Percentiles rank a stretch among this genome's conserved stretches.
These are phyloP conservation scores for Rubroshorea leprosula DNA, from an alignment of 345 rosid species.

Conservation along the genomic window DNA sequence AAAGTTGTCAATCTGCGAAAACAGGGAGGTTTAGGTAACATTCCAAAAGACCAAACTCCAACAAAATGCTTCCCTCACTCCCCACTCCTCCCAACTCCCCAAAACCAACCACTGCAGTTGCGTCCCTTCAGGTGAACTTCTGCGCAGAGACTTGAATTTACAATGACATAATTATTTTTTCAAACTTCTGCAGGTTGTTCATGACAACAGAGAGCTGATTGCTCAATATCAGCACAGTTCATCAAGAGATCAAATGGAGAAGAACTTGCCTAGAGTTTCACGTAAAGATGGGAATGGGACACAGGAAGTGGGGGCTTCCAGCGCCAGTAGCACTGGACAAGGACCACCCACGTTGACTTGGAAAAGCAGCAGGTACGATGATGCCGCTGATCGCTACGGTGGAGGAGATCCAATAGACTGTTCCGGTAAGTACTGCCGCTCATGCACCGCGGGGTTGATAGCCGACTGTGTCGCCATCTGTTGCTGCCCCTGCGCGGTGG, in stretches of 20 bases:
- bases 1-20: not conserved
- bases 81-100: not conserved
- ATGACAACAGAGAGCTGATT: too few relatives aligned
- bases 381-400: conserved; percentile 12
- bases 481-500: conserved; percentile 68
- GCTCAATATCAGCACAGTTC: too few relatives aligned
- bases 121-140: not conserved
- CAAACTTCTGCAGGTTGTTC: too few relatives aligned
- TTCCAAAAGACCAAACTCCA: too few relatives aligned
- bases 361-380: conserved; percentile 13
- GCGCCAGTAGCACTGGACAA: not conserved
- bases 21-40: not conserved
- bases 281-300: conserved; percentile 14
- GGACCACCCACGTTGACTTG: conserved; percentile 12
- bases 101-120: not conserved
- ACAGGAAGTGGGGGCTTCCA: not conserved
- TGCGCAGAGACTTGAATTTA: too few relatives aligned
- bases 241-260: conserved; percentile 32
- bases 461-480: conserved; percentile 76
- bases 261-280: conserved; percentile 27
- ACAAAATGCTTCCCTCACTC: too few relatives aligned
- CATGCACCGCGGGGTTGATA: conserved; percentile 53
- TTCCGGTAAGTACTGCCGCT: conserved; percentile 47
- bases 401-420: conserved; percentile 33
- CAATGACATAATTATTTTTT: too few relatives aligned